Conservation (phyloP, 176 grass and related monocot species). For the Oryza brachyantha region DNA sequence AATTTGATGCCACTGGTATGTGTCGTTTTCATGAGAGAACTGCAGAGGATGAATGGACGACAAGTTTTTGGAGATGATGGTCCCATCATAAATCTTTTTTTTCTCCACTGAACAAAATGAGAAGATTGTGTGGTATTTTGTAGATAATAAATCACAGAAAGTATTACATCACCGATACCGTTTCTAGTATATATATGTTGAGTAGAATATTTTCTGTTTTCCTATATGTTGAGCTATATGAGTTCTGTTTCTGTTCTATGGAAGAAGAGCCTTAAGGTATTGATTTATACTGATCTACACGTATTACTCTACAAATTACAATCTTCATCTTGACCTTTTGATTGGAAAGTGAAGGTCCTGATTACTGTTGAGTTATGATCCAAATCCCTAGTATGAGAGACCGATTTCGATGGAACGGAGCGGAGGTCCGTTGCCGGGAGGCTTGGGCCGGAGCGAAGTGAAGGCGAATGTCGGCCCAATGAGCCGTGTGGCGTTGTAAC, state of each 20-base stretch:
- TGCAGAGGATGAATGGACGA: constrained; percentile 11
- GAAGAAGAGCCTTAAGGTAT: not conserved
- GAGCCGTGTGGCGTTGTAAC: too few relatives aligned
- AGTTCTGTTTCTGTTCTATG: not conserved
- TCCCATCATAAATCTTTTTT: not conserved
- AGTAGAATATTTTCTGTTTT: not conserved
- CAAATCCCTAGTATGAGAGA: too few relatives aligned
- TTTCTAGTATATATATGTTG: not conserved
- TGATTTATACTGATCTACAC: not conserved
- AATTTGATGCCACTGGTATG: not conserved
- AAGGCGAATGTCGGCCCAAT: too few relatives aligned
- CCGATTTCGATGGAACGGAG: too few relatives aligned
- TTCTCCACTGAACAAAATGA: not conserved
- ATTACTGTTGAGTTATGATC: too few relatives aligned
- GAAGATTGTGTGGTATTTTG: not conserved
- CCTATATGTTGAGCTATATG: not conserved
- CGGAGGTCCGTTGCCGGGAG: too few relatives aligned
- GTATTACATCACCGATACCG: not conserved
- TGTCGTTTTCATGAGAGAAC: constrained; percentile 13
- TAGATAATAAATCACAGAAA: not conserved
- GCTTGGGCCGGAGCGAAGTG: too few relatives aligned
- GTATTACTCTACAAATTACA: too few relatives aligned
- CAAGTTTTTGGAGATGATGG: not conserved
- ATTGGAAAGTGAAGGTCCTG: not conserved
- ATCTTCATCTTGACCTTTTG: too few relatives aligned